phyloP scores from a whole-genome alignment of 1,139 yeast genomes.

The Lodderomyces parapsilosis region DNA sequence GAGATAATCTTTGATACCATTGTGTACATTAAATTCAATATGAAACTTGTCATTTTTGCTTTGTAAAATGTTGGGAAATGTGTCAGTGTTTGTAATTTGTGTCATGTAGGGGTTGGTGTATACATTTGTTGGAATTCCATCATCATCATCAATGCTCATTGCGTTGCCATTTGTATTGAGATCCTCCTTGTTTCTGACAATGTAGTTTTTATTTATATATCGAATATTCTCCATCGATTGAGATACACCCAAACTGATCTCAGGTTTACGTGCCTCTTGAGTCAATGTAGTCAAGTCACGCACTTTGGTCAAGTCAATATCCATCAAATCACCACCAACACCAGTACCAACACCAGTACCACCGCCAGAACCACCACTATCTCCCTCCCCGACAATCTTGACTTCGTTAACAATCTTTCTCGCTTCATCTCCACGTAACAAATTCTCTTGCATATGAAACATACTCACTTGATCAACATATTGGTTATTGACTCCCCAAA shows the following conservation, averaged over 20 bases:
- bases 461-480: constrained; percentile 22
- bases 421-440: constrained; percentile 26
- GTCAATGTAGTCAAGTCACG: constrained; percentile 2
- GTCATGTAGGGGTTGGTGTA: constrained; percentile 19
- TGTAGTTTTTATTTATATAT: neutral
- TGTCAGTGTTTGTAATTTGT: constrained; percentile 28
- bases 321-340: constrained; percentile 17
- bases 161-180: neutral
- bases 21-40: constrained; percentile 44
- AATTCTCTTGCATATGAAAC: constrained; percentile 32
- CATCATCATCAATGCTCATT: neutral
- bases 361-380: constrained; percentile 14
- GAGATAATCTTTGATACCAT: constrained; percentile 44
- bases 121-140: constrained; percentile 11
- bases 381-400: constrained; percentile 15
- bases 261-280: neutral
- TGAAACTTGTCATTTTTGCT: constrained; percentile 17
- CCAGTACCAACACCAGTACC: constrained; percentile 10
- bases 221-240: constrained; percentile 4
- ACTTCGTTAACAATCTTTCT: constrained; percentile 39
- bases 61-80: constrained; percentile 29
- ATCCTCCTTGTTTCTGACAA: neutral
- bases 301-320: constrained; percentile 8
- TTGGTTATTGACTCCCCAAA: constrained; percentile 41
- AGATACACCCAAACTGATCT: constrained; percentile 15